Base-by-base conservation (phyloP, 2,329 filamentous ascomycete genomes). In the Hymenotorrendiella dingleyae region DNA sequence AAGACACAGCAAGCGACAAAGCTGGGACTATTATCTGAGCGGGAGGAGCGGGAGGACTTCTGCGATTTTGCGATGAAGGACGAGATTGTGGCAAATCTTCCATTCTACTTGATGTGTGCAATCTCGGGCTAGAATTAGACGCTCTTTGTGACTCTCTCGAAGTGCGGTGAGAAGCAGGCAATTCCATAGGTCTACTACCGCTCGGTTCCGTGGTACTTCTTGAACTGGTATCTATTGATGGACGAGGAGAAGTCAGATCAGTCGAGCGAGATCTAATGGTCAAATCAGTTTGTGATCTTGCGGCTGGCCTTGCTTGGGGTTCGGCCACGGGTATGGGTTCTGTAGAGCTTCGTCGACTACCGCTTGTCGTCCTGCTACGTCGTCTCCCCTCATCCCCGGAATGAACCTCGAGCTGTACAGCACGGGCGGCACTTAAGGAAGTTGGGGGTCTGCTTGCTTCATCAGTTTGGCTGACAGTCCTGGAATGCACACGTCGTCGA, bases 251-350 rank as follows among this genome's bases (percentile, higher is more conserved):
- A 37, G 45, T 22, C 8, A 47, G 30, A 24, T 51, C 45, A 19
- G 48, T 41, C 40, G 56, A 54, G 19, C 48, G 49, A 44, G 70
- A 61, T 30, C 69, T 67, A 4, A 69, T 48, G 2, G 65, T 63
- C 7, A 88, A 65, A 56, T 89, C 84, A 2, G 78, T 84, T 35
- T 81, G 76, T 14, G 84, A 86, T 17, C 76, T 73, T 17, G 75
- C 69, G 10, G 76, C 73, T 30, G 73, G 71, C 39, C 70, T 66
- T 20, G 66, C 57, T 10, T 73, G 44, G 8, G 45, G 67, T 21
- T 67, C 57, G 29, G 68, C 59, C 2, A 67, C 61, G 38, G 65
- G 64, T 14, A 66, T 54, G 3, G 75, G 71, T 2, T 72, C 62
- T 5, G 75, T 80, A 6, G 71, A 65, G 49, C 74, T 77, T 37